phyloP scores from a whole-genome alignment of 1,284 basidiomycete genomes.

The Rhodofomes roseus region DNA sequence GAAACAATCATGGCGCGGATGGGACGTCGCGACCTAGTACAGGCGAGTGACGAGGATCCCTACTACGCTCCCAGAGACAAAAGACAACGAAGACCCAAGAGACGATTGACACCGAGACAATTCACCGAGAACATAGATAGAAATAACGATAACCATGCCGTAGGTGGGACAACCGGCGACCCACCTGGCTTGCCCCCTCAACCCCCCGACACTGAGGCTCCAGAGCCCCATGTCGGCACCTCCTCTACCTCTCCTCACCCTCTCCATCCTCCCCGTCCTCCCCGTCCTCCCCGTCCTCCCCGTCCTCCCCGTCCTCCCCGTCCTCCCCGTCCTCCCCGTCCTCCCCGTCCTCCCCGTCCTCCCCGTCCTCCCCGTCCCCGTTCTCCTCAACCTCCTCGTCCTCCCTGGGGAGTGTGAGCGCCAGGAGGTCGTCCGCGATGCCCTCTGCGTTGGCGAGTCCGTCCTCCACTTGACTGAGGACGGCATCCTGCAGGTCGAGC shows the following conservation, averaged over 20 bases:
- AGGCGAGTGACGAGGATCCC: too few relatives aligned
- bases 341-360: too few relatives aligned
- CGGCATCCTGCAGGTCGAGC: not conserved
- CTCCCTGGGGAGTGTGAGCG: not conserved
- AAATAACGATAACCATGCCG: not conserved
- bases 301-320: not conserved
- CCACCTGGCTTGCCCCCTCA: not conserved
- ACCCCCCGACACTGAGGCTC: not conserved
- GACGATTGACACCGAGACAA: too few relatives aligned
- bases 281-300: not conserved
- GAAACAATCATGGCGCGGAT: too few relatives aligned
- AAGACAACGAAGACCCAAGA: too few relatives aligned
- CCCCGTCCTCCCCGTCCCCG: too few relatives aligned
- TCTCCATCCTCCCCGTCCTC: not conserved
- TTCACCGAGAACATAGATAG: not conserved
- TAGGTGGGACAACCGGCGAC: not conserved
- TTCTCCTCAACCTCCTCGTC: too few relatives aligned
- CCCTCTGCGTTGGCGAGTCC: not conserved
- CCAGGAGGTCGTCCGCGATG: not conserved
- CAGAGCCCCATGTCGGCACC: too few relatives aligned
- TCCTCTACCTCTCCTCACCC: not conserved
- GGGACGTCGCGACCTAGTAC: too few relatives aligned
- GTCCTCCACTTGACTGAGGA: not conserved
- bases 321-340: not conserved
- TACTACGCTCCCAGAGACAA: too few relatives aligned